Evolutionary conservation across 2,329 filamentous ascomycete genomes (phyloP).

Genomic region (Aureobasidium sp.): DNA sequence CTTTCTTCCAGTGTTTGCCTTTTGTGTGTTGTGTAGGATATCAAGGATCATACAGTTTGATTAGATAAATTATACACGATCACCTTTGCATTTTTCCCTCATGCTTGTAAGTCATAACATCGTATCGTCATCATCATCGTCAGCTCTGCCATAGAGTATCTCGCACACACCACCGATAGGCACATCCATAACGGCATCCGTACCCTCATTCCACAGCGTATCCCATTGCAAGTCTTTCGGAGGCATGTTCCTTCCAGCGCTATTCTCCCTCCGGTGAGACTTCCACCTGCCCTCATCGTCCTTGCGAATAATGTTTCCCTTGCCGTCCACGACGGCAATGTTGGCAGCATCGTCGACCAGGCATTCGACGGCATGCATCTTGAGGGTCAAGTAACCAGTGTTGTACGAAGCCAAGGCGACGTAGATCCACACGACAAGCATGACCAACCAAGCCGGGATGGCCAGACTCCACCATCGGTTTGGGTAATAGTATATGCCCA

Average conservation of each 20-base stretch:
- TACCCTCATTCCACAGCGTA: conserved; percentile 80
- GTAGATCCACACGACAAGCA: conserved; percentile 85
- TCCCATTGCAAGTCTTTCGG: conserved; percentile 57
- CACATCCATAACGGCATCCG: conserved; percentile 95
- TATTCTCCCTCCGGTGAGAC: conserved; percentile 21
- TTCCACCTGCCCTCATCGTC: conserved; percentile 16
- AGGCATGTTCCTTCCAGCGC: conserved; percentile 18
- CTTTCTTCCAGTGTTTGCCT: background rate
- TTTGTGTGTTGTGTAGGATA: no score
- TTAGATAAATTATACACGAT: background rate
- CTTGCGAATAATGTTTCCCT: conserved; percentile 46
- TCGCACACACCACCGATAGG: conserved; percentile 92
- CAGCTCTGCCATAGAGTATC: conserved; percentile 68
- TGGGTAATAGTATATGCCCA: conserved; percentile 94
- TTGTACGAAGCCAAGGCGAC: conserved; percentile 88
- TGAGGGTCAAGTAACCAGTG: conserved; percentile 75
- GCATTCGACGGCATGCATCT: conserved; percentile 71
- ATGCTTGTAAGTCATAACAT: background rate
- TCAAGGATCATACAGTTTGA: background rate
- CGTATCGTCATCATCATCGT: background rate
- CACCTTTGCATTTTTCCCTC: no score
- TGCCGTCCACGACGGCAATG: conserved; percentile 70
- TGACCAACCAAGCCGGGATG: conserved; percentile 81
- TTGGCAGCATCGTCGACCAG: conserved; percentile 85
- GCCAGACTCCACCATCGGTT: conserved; percentile 97